Base-by-base conservation (phyloP, 345 rosid species). In the Aethionema arabicum region DNA sequence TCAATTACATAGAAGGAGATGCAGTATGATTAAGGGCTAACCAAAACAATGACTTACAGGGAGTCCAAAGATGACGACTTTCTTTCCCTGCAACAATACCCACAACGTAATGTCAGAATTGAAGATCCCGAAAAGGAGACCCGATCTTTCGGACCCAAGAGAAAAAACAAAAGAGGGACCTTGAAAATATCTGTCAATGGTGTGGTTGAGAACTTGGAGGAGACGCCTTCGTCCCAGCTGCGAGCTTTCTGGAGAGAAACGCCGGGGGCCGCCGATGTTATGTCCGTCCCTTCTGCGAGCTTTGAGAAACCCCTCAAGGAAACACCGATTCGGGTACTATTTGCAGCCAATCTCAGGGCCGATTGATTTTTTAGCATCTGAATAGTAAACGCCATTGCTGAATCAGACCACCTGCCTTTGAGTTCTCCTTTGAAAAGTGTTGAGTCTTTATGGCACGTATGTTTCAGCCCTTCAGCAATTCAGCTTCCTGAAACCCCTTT, bases 241-340 rank as follows among this genome's bases (percentile, higher is more conserved):
- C 95, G 82, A 66, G 95, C 88, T 77, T 81, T 86, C 83, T 91
- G 98, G 80, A 88, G 98, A 44, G 85, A 77, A 33, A 86, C 89
- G 52, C 65, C 77, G 0, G 86, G 80, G 14, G 90, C 95, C 9
- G 84, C 87, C 32, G 84, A 78, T 51, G 86, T 80, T 44, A 86
- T 48, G 64, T 86, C 92, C 2, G 73, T 61, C 8, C 95, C 98
- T 5, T 76, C 85, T 0, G 92, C 72, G 4, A 86, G 52, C 74
- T 86, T 80, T 10, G 87, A 83, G 74, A 76, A 88, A 10, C 77
- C 69, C 58, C 83, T 84, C 48, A 72, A 76, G 0, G 65, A 66
- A 14, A 63, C 60, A 62, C 77, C 78, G 46, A 64, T 55, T 43
- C 74, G 76, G 43, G 64, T 29, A 27, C 56, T 48, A 37, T 37